Evolutionary conservation across 2,329 filamentous ascomycete species (phyloP).

Genomic region (Seiridium cupressi): DNA sequence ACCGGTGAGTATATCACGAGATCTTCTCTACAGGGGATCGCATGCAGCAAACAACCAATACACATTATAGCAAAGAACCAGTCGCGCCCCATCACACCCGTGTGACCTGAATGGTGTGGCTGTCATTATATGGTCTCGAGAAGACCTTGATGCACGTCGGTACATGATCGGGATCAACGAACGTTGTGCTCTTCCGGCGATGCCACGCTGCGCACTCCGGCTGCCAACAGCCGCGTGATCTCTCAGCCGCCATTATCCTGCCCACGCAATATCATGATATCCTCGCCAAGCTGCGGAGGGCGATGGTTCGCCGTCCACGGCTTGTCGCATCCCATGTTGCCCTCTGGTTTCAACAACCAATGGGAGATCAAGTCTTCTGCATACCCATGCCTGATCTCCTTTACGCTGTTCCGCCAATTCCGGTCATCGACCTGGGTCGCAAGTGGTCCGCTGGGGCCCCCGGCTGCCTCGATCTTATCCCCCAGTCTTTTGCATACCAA

Average conservation of each 20-base stretch:
- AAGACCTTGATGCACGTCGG: too few species aligned
- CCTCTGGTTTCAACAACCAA: not conserved
- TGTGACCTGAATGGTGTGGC: not conserved
- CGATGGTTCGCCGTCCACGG: not conserved
- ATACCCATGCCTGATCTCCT: not conserved
- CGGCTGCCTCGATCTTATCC: not conserved
- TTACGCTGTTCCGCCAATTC: not conserved
- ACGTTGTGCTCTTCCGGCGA: too few species aligned
- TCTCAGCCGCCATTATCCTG: not conserved
- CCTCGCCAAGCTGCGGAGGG: too few species aligned
- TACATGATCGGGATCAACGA: too few species aligned
- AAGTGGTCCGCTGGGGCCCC: not conserved
- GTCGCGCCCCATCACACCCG: not conserved
- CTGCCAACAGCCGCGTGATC: not conserved
- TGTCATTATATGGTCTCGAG: too few species aligned
- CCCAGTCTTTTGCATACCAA: not conserved
- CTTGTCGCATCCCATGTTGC: not conserved
- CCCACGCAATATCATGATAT: not conserved
- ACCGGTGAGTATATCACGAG: constrained; percentile 4
- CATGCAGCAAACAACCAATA: not conserved
- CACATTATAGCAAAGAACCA: not conserved
- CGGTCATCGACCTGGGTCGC: not conserved
- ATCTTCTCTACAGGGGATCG: not conserved
- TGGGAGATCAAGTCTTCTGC: not conserved
- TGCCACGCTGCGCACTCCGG: too few species aligned